Evolutionary conservation across 108 stramenopile species (phyloP).

Genomic region (Cyclotella atomus): DNA sequence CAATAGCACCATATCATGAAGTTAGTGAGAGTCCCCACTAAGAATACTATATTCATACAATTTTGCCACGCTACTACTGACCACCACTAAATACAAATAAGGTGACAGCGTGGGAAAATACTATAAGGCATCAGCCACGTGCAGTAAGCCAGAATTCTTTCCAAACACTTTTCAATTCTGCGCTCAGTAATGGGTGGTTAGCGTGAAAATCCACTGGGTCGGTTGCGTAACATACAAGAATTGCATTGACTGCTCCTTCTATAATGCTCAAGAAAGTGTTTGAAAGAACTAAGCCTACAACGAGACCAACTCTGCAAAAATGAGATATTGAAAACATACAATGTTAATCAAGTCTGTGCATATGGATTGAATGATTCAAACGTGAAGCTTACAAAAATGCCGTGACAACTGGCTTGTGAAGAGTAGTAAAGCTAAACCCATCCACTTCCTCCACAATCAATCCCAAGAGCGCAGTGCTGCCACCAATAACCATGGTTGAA

Average conservation of each 20-base stretch:
- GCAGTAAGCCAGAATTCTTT: constrained; percentile 44
- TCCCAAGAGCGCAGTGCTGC: constrained; percentile 54
- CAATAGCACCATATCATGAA: background rate
- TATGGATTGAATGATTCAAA: background rate
- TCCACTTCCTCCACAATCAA: constrained; percentile 78
- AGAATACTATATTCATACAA: background rate
- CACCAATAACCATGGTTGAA: constrained; percentile 54
- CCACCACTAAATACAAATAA: too few relatives aligned
- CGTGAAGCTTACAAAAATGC: constrained; percentile 60
- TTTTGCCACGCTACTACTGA: too few relatives aligned
- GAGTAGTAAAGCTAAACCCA: constrained; percentile 65
- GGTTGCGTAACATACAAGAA: constrained; percentile 86
- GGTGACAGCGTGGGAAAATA: too few relatives aligned
- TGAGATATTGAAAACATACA: background rate
- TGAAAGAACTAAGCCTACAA: constrained; percentile 65
- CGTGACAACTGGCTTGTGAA: constrained; percentile 64
- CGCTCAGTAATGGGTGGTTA: constrained; percentile 65
- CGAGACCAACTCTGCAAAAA: constrained; percentile 54
- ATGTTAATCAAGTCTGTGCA: constrained; percentile 11
- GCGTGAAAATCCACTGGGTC: constrained; percentile 65
- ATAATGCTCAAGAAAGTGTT: constrained; percentile 69
- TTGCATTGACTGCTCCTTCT: constrained; percentile 78
- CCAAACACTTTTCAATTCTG: constrained; percentile 64
- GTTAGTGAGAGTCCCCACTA: background rate
- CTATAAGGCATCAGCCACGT: too few relatives aligned